phyloP scores from a whole-genome alignment of 805 yeast species.

The Cyberlindnera amylophila region DNA sequence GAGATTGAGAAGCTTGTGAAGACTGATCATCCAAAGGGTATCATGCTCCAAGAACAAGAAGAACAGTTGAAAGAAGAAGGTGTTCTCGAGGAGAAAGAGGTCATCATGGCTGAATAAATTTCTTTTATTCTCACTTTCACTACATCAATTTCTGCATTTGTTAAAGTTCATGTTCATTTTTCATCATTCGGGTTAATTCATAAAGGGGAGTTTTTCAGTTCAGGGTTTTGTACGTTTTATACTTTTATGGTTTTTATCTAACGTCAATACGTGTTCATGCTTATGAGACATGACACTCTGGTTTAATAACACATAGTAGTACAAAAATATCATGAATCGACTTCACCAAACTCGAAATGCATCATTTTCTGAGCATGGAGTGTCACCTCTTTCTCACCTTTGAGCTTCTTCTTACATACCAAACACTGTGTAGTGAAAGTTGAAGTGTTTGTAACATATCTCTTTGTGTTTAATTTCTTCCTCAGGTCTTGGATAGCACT shows the following conservation, averaged over 20 bases:
- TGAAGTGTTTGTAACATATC: slow-evolving; percentile 64
- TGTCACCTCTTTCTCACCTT: slow-evolving; percentile 63
- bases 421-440: slow-evolving; percentile 55
- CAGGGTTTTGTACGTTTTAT: background rate
- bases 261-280: slow-evolving; percentile 26
- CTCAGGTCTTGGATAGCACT: slow-evolving; percentile 40
- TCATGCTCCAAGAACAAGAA: slow-evolving; percentile 24
- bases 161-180: background rate
- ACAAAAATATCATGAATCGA: slow-evolving; percentile 1
- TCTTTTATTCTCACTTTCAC: background rate
- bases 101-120: slow-evolving; percentile 19
- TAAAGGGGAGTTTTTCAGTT: background rate
- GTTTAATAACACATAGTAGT: background rate
- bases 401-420: slow-evolving; percentile 45
- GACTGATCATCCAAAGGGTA: slow-evolving; percentile 26
- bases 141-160: background rate
- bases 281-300: too few relatives aligned
- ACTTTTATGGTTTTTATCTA: background rate
- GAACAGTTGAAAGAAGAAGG: slow-evolving; percentile 1
- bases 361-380: slow-evolving; percentile 61
- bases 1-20: slow-evolving; percentile 29
- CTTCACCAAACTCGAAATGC: slow-evolving; percentile 58
- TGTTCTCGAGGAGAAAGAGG: slow-evolving; percentile 22
- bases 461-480: slow-evolving; percentile 41
- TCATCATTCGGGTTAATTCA: too few relatives aligned